These are phyloP conservation scores for Vitis rupestris DNA, from an alignment of 164 flowering plant species.

Conservation along the genomic window DNA sequence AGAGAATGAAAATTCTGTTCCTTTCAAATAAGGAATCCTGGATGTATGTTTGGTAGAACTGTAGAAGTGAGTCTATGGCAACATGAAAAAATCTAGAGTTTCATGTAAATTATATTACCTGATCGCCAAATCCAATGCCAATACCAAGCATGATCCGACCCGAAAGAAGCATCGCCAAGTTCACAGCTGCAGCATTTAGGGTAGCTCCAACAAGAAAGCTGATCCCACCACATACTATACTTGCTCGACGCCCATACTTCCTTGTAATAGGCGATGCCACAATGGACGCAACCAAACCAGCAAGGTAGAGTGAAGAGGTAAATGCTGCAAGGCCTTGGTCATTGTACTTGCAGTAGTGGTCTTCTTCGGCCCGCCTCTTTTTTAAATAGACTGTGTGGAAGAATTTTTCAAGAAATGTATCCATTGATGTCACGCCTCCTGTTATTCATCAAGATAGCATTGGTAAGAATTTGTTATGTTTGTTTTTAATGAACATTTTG, in stretches of 20 bases:
- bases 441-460: constrained; percentile 10
- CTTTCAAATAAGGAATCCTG: neutral
- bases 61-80: no score
- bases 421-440: constrained; percentile 98
- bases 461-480: neutral
- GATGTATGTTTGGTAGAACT: neutral
- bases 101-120: constrained; percentile 35
- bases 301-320: constrained; percentile 87
- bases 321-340: constrained; percentile 78
- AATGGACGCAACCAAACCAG: constrained; percentile 75
- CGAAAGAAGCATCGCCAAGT: constrained; percentile 70
- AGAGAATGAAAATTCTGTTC: no score
- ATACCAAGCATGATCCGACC: constrained; percentile 94
- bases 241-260: constrained; percentile 62
- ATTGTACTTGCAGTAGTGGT: constrained; percentile 88
- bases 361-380: constrained; percentile 57
- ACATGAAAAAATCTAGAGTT: no score
- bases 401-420: constrained; percentile 69
- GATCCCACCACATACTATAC: constrained; percentile 75
- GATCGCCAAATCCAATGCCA: constrained; percentile 95
- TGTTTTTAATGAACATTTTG: no score
- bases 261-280: constrained; percentile 76
- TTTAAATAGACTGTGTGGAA: constrained; percentile 55
- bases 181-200: constrained; percentile 65
- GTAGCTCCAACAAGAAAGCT: constrained; percentile 75